A percentile compares a stretch with the other conserved stretches of the same genome.
These are phyloP conservation scores for Podila epigama DNA, from an alignment of 192 early-diverging fungal genomes.

Conservation along the genomic window DNA sequence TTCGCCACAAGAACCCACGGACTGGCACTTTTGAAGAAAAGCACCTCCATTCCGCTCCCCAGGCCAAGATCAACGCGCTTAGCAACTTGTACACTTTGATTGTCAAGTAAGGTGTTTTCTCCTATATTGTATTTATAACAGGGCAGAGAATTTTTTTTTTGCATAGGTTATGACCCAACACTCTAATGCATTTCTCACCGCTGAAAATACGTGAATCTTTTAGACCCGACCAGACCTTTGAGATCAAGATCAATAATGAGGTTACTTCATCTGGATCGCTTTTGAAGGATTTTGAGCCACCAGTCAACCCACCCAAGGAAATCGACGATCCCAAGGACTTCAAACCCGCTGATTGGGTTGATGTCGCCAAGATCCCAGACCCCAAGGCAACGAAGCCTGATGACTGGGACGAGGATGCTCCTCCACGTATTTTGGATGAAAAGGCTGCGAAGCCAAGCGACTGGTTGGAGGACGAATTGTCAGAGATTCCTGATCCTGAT, in stretches of 20 bases:
- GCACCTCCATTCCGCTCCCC: conserved; percentile 75
- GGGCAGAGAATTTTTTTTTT: too few relatives aligned
- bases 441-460: conserved; percentile 83
- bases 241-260: conserved; percentile 78
- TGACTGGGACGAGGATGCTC: conserved; percentile 87
- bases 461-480: conserved; percentile 86
- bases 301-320: conserved; percentile 90
- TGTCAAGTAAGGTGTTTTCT: conserved; percentile 55
- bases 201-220: too few relatives aligned
- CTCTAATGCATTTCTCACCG: too few relatives aligned
- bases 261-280: conserved; percentile 72
- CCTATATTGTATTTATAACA: background rate
- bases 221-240: conserved; percentile 81
- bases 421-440: conserved; percentile 75
- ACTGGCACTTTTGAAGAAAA: conserved; percentile 87
- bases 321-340: conserved; percentile 75
- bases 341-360: conserved; percentile 92
- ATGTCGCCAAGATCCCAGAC: conserved; percentile 83
- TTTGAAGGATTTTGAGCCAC: conserved; percentile 78
- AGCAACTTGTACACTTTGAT: conserved; percentile 86
- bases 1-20: conserved; percentile 87
- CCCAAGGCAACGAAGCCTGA: conserved; percentile 57
- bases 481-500: conserved; percentile 78
- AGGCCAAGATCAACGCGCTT: conserved; percentile 69
- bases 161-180: too few relatives aligned